These are phyloP conservation scores for Didymella pinodella DNA, from an alignment of 2,329 filamentous ascomycete species.

Conservation along the genomic window DNA sequence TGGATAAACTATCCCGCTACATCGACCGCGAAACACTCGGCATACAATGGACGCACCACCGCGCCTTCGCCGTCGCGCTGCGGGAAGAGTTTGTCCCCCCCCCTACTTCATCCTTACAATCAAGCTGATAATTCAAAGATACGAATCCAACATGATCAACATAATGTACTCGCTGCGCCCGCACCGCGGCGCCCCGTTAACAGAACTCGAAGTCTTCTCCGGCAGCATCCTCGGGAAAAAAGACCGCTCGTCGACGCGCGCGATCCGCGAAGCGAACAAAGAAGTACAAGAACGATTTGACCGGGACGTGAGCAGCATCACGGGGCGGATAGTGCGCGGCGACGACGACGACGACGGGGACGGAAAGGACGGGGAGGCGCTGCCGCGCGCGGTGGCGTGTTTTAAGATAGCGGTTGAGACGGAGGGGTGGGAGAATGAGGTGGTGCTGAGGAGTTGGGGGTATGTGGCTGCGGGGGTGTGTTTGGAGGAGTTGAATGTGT, in stretches of 20 bases:
- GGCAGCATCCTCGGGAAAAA: constrained; percentile 64
- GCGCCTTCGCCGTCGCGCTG: constrained; percentile 53
- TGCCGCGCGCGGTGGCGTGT: constrained; percentile 61
- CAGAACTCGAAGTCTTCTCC: constrained; percentile 59
- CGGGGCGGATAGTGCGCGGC: constrained; percentile 56
- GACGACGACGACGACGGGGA: constrained; percentile 22
- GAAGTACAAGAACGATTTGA: constrained; percentile 53
- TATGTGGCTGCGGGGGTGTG: constrained; percentile 62
- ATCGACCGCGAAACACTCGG: constrained; percentile 51
- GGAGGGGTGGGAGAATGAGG: constrained; percentile 39
- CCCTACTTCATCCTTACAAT: rapidly evolving
- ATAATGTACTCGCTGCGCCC: constrained; percentile 54
- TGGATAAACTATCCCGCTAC: constrained; percentile 33
- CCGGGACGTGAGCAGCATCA: constrained; percentile 54
- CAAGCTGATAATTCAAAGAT: constrained; percentile 45
- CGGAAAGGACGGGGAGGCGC: constrained; percentile 49
- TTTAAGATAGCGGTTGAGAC: constrained; percentile 53
- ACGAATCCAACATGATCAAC: constrained; percentile 61
- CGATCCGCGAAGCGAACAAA: constrained; percentile 39
- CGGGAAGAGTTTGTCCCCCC: constrained; percentile 38
- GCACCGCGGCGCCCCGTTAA: constrained; percentile 43
- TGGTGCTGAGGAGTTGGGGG: constrained; percentile 58
- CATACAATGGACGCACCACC: constrained; percentile 52
- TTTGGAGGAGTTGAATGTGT: constrained; percentile 58
- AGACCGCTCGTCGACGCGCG: constrained; percentile 47